phyloP scores from a whole-genome alignment of 2,329 filamentous ascomycete species.

The Aspergillus sp. region DNA sequence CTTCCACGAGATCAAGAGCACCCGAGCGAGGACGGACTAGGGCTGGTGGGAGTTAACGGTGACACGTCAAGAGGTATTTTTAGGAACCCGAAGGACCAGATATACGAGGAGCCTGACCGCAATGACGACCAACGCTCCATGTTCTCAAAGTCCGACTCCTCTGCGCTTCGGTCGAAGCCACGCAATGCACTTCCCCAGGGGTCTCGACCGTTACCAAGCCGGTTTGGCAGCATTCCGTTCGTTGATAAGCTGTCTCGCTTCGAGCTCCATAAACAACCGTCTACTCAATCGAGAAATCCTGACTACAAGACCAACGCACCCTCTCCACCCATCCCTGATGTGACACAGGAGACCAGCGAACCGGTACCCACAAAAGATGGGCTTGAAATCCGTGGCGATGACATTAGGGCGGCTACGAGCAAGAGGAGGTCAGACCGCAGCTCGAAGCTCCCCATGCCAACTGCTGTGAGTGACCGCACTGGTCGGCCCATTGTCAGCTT shows the following conservation, averaged over 20 bases:
- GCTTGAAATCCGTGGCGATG: constrained; percentile 78
- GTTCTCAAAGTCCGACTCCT: constrained; percentile 35
- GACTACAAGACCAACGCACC: constrained; percentile 70
- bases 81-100: constrained; percentile 60
- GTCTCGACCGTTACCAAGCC: constrained; percentile 43
- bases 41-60: constrained; percentile 34
- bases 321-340: constrained; percentile 27
- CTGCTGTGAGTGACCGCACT: constrained; percentile 84
- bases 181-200: constrained; percentile 61
- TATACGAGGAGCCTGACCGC: constrained; percentile 76
- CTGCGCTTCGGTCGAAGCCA: constrained; percentile 58
- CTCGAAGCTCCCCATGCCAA: constrained; percentile 80
- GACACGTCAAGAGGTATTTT: constrained; percentile 53
- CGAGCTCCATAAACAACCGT: constrained; percentile 83
- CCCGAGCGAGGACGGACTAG: constrained; percentile 19
- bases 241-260: constrained; percentile 52
- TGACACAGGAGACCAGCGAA: constrained; percentile 36
- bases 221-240: constrained; percentile 45
- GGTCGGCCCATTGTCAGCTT: constrained; percentile 98
- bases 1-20: constrained; percentile 30
- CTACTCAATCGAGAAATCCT: constrained; percentile 78
- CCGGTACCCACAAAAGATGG: constrained; percentile 68
- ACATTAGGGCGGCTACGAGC: constrained; percentile 86
- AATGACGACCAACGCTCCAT: constrained; percentile 24
- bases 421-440: constrained; percentile 91